These are phyloP conservation scores for Radiomyces spectabilis DNA, from an alignment of 192 early-diverging fungal genomes.

Conservation along the genomic window DNA sequence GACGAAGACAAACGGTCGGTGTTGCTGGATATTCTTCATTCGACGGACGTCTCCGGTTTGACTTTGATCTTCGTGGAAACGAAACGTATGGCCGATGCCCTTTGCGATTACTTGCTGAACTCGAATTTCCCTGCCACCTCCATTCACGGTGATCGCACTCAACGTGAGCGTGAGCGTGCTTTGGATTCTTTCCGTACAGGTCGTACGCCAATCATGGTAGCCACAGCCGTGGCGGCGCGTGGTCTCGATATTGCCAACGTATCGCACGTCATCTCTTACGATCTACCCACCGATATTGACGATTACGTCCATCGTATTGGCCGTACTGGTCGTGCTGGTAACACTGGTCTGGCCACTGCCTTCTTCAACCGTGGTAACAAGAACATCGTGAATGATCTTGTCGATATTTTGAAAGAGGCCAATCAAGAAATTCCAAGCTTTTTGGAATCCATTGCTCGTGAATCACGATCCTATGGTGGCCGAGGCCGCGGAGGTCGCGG, in stretches of 20 bases:
- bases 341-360: constrained; percentile 84
- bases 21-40: constrained; percentile 74
- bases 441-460: constrained; percentile 66
- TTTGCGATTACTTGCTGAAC: constrained; percentile 71
- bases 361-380: constrained; percentile 91
- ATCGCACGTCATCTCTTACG: constrained; percentile 87
- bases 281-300: constrained; percentile 92
- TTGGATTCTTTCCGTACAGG: constrained; percentile 83
- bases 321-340: constrained; percentile 96
- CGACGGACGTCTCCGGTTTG: constrained; percentile 45
- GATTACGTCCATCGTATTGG: constrained; percentile 99
- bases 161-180: constrained; percentile 91
- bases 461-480: constrained; percentile 23
- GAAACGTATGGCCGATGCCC: constrained; percentile 87
- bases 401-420: constrained; percentile 86
- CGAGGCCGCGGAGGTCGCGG: constrained; percentile 20
- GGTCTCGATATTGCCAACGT: constrained; percentile 86
- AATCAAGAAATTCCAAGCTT: constrained; percentile 89
- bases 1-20: constrained; percentile 90
- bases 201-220: constrained; percentile 81
- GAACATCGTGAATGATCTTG: constrained; percentile 73
- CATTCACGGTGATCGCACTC: constrained; percentile 95
- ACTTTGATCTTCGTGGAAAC: constrained; percentile 98
- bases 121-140: constrained; percentile 85
- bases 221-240: constrained; percentile 95